These are phyloP conservation scores for Gossypium lobatum DNA, from an alignment of 441 rosid genomes.

Conservation along the genomic window DNA sequence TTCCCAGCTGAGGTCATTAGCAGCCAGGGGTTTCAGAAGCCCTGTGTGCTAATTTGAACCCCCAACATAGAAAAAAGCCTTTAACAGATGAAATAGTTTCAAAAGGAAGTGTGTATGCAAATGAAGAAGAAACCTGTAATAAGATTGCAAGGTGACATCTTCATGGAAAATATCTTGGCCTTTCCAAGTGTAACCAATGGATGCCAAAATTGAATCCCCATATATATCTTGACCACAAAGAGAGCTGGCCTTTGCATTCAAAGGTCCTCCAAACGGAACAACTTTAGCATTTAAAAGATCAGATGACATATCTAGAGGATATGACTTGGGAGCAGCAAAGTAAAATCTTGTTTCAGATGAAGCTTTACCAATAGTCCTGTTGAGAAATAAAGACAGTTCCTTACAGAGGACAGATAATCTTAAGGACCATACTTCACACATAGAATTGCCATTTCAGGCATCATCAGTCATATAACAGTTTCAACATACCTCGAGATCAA, in stretches of 20 bases:
- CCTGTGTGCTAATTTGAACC: not conserved
- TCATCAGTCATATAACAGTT: conserved; percentile 7
- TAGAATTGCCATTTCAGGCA: not conserved
- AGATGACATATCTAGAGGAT: conserved; percentile 31
- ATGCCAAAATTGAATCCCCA: conserved; percentile 87
- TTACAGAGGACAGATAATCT: conserved; percentile 9
- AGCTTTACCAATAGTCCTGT: conserved; percentile 82
- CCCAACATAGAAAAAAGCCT: not conserved
- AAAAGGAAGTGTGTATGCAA: conserved; percentile 4
- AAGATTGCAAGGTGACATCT: conserved; percentile 59
- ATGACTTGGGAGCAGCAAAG: conserved; percentile 48
- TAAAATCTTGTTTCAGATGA: conserved; percentile 81
- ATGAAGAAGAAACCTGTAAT: conserved; percentile 60
- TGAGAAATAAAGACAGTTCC: conserved; percentile 20
- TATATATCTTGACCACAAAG: conserved; percentile 61
- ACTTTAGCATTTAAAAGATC: conserved; percentile 29
- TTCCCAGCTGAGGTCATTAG: not conserved
- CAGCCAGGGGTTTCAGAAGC: conserved; percentile 6
- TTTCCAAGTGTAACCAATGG: conserved; percentile 82
- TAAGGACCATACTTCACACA: conserved; percentile 7
- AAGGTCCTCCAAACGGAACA: conserved; percentile 27
- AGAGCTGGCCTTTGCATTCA: conserved; percentile 79
- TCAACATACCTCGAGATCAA: conserved; percentile 67
- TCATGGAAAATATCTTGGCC: conserved; percentile 56
- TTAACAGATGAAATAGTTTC: not conserved